A percentile compares a stretch with the other conserved stretches of the same genome.
Conservation (phyloP, 306 rosid genomes). For the Corylus americana region DNA sequence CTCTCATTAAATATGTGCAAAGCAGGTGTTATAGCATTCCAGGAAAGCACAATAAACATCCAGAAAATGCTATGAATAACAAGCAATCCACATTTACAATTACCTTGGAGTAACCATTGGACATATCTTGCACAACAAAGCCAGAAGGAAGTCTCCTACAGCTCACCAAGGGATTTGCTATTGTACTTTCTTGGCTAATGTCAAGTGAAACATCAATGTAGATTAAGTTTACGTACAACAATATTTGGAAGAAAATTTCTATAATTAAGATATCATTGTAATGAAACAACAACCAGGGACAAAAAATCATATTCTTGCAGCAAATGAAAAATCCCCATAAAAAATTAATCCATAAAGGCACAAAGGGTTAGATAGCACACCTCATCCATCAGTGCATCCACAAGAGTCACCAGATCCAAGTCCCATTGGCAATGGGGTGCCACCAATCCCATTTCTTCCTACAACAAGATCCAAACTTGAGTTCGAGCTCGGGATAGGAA, state of each 20-base stretch:
- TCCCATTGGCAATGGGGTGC: too few relatives aligned
- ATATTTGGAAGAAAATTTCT: background rate
- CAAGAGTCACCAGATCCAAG: conserved; percentile 31
- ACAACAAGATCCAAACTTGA: too few relatives aligned
- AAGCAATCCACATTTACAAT: conserved; percentile 1
- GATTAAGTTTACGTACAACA: background rate
- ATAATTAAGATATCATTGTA: too few relatives aligned
- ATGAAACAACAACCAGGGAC: too few relatives aligned
- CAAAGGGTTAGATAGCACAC: conserved; percentile 42
- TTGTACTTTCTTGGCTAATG: conserved; percentile 36
- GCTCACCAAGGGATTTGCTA: conserved; percentile 28
- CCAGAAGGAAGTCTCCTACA: conserved; percentile 91
- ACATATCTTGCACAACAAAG: conserved; percentile 72
- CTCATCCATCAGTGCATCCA: conserved; percentile 66
- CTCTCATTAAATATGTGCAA: conserved; percentile 6
- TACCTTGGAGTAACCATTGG: conserved; percentile 79
- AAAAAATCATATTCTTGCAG: background rate
- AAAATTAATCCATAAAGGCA: background rate
- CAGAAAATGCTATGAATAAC: background rate
- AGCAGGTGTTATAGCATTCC: background rate
- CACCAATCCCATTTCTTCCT: too few relatives aligned
- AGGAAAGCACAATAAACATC: background rate
- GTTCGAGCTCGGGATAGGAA: too few relatives aligned
- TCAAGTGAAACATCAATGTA: conserved; percentile 60
- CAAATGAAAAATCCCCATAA: background rate